These are phyloP conservation scores for Lanmaoa rubissima DNA, from an alignment of 768 basidiomycete species.

Conservation along the genomic window DNA sequence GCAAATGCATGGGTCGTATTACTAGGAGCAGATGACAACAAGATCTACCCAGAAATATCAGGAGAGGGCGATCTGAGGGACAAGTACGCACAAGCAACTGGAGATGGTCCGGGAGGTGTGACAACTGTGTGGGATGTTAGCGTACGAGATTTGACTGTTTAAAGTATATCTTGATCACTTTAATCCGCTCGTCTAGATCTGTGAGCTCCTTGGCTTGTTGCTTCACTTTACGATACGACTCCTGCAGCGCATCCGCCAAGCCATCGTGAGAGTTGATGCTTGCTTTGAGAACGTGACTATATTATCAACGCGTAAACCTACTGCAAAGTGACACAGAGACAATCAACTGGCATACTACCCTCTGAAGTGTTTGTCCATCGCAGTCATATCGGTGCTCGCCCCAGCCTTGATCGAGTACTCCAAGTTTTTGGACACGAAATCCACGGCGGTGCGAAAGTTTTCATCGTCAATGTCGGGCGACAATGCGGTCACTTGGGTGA, in stretches of 20 bases:
- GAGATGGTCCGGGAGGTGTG: slow-evolving; percentile 67
- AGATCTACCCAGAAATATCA: slow-evolving; percentile 41
- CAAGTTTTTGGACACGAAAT: slow-evolving; percentile 56
- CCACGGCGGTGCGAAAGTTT: slow-evolving; percentile 48
- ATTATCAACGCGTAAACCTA: slow-evolving; percentile 13
- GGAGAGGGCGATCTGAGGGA: not conserved
- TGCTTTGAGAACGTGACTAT: slow-evolving; percentile 64
- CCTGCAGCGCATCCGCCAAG: slow-evolving; percentile 58
- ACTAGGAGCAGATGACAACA: slow-evolving; percentile 54
- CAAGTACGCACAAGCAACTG: slow-evolving; percentile 59
- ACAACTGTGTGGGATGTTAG: slow-evolving; percentile 37
- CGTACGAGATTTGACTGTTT: not conserved
- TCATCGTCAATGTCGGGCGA: slow-evolving; percentile 41
- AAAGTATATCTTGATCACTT: slow-evolving; percentile 36
- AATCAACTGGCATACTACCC: slow-evolving; percentile 42
- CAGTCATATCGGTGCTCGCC: slow-evolving; percentile 52
- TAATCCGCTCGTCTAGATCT: slow-evolving; percentile 67
- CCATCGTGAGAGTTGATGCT: slow-evolving; percentile 62
- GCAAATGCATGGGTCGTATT: slow-evolving; percentile 50
- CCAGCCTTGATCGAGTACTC: slow-evolving; percentile 60
- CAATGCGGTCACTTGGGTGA: slow-evolving; percentile 53
- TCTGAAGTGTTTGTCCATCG: slow-evolving; percentile 49
- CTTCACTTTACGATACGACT: slow-evolving; percentile 52
- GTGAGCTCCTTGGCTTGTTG: slow-evolving; percentile 44
- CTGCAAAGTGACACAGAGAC: not conserved